Conservation (phyloP, 305 asterid species). For the Solanum hybrid region DNA sequence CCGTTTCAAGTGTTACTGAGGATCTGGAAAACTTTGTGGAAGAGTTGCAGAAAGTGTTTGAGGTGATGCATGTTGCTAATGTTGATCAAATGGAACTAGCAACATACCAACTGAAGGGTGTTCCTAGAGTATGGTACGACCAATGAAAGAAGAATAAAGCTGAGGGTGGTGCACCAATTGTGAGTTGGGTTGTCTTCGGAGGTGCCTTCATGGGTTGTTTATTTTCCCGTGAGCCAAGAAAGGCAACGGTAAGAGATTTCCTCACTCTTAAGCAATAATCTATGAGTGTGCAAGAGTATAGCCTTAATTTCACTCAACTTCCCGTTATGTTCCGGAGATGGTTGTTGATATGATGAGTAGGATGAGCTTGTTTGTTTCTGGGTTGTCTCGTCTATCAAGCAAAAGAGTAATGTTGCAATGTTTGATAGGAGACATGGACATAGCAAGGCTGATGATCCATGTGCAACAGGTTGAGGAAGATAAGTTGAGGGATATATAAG, state of each 20-base stretch:
- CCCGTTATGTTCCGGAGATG: neutral
- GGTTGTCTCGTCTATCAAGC: neutral
- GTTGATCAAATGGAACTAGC: neutral
- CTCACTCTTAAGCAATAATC: neutral
- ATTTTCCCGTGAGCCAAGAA: neutral
- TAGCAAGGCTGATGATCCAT: neutral
- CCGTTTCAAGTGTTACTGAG: neutral
- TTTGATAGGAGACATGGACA: neutral
- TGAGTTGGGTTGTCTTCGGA: neutral
- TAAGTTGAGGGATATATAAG: neutral
- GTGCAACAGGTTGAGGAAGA: neutral
- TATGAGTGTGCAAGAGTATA: neutral
- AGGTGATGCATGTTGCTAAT: neutral
- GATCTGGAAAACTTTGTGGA: neutral
- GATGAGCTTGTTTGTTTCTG: neutral
- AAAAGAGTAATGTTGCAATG: neutral
- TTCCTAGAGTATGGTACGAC: neutral
- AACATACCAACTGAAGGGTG: neutral
- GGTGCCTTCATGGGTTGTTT: neutral
- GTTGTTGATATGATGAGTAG: neutral
- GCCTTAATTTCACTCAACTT: neutral
- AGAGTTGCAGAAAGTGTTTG: neutral
- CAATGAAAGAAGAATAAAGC: neutral
- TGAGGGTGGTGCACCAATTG: neutral
- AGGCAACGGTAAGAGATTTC: neutral